These are phyloP conservation scores for Rhodotorula sp. DNA, from an alignment of 1,284 basidiomycete species.

Conservation along the genomic window DNA sequence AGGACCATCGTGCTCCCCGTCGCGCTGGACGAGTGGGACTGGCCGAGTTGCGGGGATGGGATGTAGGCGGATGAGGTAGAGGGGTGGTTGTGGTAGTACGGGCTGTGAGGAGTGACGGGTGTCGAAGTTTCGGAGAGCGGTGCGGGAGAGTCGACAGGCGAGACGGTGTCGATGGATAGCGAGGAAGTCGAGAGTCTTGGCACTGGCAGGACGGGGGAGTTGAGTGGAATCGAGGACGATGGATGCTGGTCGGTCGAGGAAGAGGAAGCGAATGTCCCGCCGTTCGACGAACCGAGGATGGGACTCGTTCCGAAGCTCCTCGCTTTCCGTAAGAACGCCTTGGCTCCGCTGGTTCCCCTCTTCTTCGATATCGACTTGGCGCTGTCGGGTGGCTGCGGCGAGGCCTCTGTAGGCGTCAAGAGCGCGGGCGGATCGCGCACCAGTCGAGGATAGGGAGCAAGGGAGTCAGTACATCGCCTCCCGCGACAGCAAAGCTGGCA, in stretches of 20 bases:
- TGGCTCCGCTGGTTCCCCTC: constrained; percentile 12
- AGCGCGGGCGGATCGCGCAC: neutral
- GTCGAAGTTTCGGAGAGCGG: constrained; percentile 2
- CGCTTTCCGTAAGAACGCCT: constrained; percentile 24
- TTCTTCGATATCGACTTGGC: constrained; percentile 5
- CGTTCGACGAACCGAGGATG: constrained; percentile 1
- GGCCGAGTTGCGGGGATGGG: neutral
- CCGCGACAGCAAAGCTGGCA: neutral
- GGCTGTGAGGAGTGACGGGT: constrained; percentile 8
- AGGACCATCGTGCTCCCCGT: constrained; percentile 16
- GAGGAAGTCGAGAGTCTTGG: constrained; percentile 6
- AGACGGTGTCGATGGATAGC: constrained; percentile 6
- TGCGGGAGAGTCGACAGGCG: neutral
- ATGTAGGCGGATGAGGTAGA: neutral
- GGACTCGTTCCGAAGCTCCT: constrained; percentile 34
- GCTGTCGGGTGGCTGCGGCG: no score
- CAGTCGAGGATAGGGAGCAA: neutral
- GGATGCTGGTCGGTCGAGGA: neutral
- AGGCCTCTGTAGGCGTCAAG: no score
- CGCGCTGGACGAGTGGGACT: neutral
- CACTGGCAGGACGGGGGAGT: neutral
- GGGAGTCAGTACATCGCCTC: neutral
- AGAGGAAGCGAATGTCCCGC: neutral
- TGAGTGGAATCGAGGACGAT: neutral
- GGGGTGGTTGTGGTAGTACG: neutral